These are phyloP conservation scores for Colletotrichum tabaci DNA, from an alignment of 2,329 filamentous ascomycete species.

Conservation along the genomic window DNA sequence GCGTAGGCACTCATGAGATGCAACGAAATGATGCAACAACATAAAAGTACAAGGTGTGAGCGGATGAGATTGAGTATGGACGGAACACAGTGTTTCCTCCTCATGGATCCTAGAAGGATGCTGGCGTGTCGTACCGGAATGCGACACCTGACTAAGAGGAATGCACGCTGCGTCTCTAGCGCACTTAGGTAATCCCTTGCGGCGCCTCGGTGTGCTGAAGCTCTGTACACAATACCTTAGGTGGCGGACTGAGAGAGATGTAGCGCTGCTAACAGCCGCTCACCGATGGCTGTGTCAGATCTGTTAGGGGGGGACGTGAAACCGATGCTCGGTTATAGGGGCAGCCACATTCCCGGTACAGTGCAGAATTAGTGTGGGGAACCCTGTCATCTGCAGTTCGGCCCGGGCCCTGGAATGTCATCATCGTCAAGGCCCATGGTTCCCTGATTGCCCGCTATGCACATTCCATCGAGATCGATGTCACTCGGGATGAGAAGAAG, in stretches of 20 bases:
- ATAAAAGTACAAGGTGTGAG: background rate
- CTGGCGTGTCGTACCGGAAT: constrained; percentile 5
- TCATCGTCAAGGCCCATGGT: background rate
- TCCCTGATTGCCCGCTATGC: background rate
- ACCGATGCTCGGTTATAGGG: constrained; percentile 30
- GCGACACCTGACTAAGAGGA: constrained; percentile 34
- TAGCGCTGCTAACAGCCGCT: constrained; percentile 3
- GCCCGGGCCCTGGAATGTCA: background rate
- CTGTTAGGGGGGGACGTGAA: constrained; percentile 23
- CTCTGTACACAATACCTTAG: constrained; percentile 2
- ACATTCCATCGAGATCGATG: background rate
- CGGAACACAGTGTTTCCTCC: constrained; percentile 7
- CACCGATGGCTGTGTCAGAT: fast-evolving
- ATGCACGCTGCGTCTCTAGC: constrained; percentile 19
- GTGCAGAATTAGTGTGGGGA: constrained; percentile 14
- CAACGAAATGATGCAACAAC: background rate
- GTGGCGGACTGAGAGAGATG: too few relatives aligned
- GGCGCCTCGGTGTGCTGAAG: background rate
- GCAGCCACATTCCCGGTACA: background rate
- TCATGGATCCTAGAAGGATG: too few relatives aligned
- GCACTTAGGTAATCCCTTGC: constrained; percentile 34
- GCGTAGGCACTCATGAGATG: too few relatives aligned
- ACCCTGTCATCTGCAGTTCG: constrained; percentile 28
- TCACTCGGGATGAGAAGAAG: too few relatives aligned
- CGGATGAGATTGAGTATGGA: background rate